A percentile compares a stretch with the other conserved stretches of the same genome.
Conservation (phyloP, 2,329 filamentous ascomycete species). For the Pyrenochaeta sp. region DNA sequence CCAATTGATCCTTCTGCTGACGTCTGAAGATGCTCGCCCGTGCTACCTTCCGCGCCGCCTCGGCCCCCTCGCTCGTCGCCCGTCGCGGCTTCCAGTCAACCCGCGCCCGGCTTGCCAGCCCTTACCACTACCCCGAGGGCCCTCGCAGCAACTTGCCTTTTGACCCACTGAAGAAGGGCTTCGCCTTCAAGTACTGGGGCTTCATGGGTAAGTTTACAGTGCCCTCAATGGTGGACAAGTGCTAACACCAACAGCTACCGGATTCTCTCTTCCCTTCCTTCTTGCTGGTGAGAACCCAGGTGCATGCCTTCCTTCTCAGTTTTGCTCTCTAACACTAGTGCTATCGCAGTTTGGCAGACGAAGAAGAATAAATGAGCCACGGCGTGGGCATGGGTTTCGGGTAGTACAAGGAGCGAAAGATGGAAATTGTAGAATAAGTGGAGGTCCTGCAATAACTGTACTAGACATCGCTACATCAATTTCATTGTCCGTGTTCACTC, state of each 20-base stretch:
- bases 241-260: constrained; percentile 61
- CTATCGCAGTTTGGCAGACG: constrained; percentile 69
- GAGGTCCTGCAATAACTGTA: constrained; percentile 39
- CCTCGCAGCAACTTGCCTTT: constrained; percentile 95
- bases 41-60: constrained; percentile 67
- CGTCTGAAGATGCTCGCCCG: constrained; percentile 78
- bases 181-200: constrained; percentile 81
- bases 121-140: constrained; percentile 98
- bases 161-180: constrained; percentile 91
- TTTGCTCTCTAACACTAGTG: constrained; percentile 26
- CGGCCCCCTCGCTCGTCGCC: constrained; percentile 72
- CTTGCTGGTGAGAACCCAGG: constrained; percentile 65
- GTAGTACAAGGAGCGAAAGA: constrained; percentile 19
- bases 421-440: constrained; percentile 44
- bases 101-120: constrained; percentile 82
- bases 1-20: constrained; percentile 48
- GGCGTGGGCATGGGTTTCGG: constrained; percentile 24
- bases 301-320: not conserved
- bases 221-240: constrained; percentile 6
- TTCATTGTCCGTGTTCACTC: constrained; percentile 41
- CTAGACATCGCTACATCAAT: constrained; percentile 47
- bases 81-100: constrained; percentile 96
- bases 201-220: constrained; percentile 70
- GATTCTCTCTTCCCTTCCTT: constrained; percentile 68
- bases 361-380: constrained; percentile 64